A percentile compares a stretch with the other conserved stretches of the same genome.
These are phyloP conservation scores for Papiliotrema laurentii DNA, from an alignment of 1,284 basidiomycete genomes.

Conservation along the genomic window DNA sequence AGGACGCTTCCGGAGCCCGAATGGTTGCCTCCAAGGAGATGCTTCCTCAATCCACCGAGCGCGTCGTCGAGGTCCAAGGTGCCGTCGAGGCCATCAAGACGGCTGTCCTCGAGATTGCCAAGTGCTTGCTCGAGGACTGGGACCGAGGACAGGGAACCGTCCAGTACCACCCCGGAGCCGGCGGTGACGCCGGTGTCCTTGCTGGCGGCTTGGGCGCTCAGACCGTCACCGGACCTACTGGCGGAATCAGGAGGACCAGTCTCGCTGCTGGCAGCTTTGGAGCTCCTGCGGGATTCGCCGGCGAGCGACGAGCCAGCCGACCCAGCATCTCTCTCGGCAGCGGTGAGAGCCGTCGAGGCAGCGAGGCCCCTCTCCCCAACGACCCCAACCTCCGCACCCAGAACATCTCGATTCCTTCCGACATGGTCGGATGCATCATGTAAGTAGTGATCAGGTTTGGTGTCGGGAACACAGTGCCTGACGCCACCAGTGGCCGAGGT, in stretches of 20 bases:
- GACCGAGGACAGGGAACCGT: conserved; percentile 89
- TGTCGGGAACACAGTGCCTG: conserved; percentile 3
- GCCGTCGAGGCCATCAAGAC: conserved; percentile 83
- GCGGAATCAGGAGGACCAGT: conserved; percentile 47
- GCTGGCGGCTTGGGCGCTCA: conserved; percentile 50
- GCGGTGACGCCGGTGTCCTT: conserved; percentile 61
- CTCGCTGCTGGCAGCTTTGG: conserved; percentile 32
- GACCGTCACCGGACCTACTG: conserved; percentile 48
- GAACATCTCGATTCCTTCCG: conserved; percentile 96
- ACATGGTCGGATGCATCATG: conserved; percentile 99
- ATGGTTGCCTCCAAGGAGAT: conserved; percentile 99
- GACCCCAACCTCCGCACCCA: conserved; percentile 84
- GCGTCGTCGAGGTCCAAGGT: conserved; percentile 94
- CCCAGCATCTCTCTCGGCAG: conserved; percentile 12
- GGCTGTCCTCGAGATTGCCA: conserved; percentile 90
- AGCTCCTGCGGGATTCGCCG: conserved; percentile 26
- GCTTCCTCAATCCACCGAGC: conserved; percentile 97
- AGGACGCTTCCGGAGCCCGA: conserved; percentile 91
- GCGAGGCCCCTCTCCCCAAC: conserved; percentile 46
- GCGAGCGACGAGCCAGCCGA: conserved; percentile 19
- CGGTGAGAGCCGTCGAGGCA: conserved; percentile 6
- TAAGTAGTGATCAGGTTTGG: no score
- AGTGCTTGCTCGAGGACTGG: conserved; percentile 94
- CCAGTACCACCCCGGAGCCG: conserved; percentile 86
- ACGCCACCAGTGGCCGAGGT: conserved; percentile 66